Evolutionary conservation across 345 rosid species (phyloP).

Genomic region (Euclidium syriacum): DNA sequence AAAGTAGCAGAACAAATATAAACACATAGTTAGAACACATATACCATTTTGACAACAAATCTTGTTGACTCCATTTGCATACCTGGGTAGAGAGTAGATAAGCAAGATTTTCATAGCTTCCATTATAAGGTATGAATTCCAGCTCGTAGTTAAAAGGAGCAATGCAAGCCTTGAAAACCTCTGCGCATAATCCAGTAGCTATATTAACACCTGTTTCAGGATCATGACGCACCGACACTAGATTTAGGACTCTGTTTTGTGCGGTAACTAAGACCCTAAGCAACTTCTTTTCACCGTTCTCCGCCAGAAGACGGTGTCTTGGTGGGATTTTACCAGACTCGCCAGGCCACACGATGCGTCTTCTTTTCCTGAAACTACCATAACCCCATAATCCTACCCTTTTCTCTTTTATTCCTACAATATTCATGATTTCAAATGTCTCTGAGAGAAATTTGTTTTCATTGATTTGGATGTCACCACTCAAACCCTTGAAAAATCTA

Average conservation of each 20-base stretch:
- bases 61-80: too few relatives aligned
- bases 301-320: slow-evolving; percentile 3
- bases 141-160: slow-evolving; percentile 21
- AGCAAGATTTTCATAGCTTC: slow-evolving; percentile 29
- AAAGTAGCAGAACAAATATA: too few relatives aligned
- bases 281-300: not conserved
- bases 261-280: slow-evolving; percentile 33
- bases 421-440: slow-evolving; percentile 29
- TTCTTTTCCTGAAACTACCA: not conserved
- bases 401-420: slow-evolving; percentile 10
- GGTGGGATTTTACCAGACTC: slow-evolving; percentile 13
- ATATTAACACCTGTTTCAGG: slow-evolving; percentile 3
- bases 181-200: slow-evolving; percentile 33
- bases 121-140: slow-evolving; percentile 29
- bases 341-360: slow-evolving; percentile 25
- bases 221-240: slow-evolving; percentile 17
- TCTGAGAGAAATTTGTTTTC: slow-evolving; percentile 3
- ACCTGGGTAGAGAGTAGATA: slow-evolving; percentile 35
- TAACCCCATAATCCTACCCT: slow-evolving; percentile 28
- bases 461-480: slow-evolving; percentile 26
- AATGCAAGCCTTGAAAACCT: slow-evolving; percentile 34
- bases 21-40: slow-evolving; percentile 3
- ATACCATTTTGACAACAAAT: not conserved
- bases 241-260: slow-evolving; percentile 10
- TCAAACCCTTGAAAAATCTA: slow-evolving; percentile 21